Base-by-base conservation (phyloP, 1,284 basidiomycete species). In the Ceratobasidium sp. region DNA sequence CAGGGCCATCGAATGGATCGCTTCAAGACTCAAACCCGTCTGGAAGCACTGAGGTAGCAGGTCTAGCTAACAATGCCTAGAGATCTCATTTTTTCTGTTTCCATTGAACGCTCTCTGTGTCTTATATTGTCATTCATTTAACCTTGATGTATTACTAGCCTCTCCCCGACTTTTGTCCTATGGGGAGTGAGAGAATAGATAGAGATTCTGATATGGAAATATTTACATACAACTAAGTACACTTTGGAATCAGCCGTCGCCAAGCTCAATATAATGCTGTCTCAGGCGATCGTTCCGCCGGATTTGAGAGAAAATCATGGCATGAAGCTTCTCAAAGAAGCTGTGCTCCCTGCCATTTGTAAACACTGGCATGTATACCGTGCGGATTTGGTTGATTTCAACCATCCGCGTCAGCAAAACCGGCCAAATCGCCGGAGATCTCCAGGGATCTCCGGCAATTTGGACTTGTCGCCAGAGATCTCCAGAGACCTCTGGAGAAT, bases 361-460 rank as follows among this genome's bases (percentile, higher is more conserved):
- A 15, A 31, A 60, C 17, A 37, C 56, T 6, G 56, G 56, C 78
- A 82, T 81, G 67, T 87, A 87, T 0, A 86, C 84, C 39, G 54
- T 83, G 10, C 76, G 67, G 33, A 86, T 86, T 75, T 87, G 83
- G 80, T 85, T 87, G 53, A 83, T 81, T 0, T 85, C 85, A 26
- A 87, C 83, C 15, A 35, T 23, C 0, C 77, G 73, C 33, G 83
- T 80, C 13, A n/a, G n/a, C n/a, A n/a, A n/a, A n/a, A n/a, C n/a
- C n/a, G n/a, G n/a, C n/a, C n/a, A n/a, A n/a, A n/a, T n/a, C n/a
- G n/a, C n/a, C n/a, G n/a, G n/a, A n/a, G n/a, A n/a, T n/a, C n/a
- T n/a, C n/a, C n/a, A n/a, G n/a, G n/a, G n/a, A n/a, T n/a, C n/a
- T n/a, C n/a, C n/a, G n/a, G n/a, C n/a, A n/a, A n/a, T n/a, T n/a